A percentile compares a stretch with the other conserved stretches of the same genome.
Conservation (phyloP, 2,329 filamentous ascomycete species). For the Fusarium sublunatum region DNA sequence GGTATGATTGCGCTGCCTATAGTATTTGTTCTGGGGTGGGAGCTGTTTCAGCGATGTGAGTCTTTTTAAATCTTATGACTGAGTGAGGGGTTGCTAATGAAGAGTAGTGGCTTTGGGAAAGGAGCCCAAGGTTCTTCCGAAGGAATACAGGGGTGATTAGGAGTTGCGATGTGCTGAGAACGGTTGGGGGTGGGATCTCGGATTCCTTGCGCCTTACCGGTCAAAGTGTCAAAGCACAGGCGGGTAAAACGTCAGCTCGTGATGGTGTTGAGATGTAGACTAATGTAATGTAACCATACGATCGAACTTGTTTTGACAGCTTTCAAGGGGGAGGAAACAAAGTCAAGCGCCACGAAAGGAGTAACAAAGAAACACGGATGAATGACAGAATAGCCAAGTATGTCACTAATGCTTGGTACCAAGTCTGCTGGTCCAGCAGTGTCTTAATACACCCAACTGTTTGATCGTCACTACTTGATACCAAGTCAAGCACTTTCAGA, state of each 20-base stretch:
- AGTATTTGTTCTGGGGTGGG: conserved; percentile 65
- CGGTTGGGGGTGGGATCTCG: background rate
- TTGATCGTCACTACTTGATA: background rate
- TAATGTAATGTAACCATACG: conserved; percentile 9
- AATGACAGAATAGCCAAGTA: background rate
- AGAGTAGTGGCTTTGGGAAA: conserved; percentile 49
- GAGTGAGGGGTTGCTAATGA: background rate
- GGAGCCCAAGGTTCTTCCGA: conserved; percentile 42
- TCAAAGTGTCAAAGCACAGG: background rate
- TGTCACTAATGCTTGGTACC: no score
- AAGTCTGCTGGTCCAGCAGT: no score
- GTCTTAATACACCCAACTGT: no score
- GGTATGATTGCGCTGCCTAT: conserved; percentile 65
- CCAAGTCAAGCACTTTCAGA: background rate
- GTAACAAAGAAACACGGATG: background rate
- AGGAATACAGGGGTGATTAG: background rate
- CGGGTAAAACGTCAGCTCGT: background rate
- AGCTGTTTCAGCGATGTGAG: conserved; percentile 63
- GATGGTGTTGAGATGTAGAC: background rate
- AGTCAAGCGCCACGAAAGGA: conserved; percentile 3
- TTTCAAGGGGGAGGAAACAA: background rate
- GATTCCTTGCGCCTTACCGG: background rate
- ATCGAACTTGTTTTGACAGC: background rate
- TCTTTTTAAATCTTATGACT: conserved; percentile 5
- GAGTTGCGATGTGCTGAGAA: background rate